Evolutionary conservation across 495 filamentous ascomycete genomes (phyloP), one percentile per base, ranked within the genome.

Genomic region (Podospora didyma): DNA sequence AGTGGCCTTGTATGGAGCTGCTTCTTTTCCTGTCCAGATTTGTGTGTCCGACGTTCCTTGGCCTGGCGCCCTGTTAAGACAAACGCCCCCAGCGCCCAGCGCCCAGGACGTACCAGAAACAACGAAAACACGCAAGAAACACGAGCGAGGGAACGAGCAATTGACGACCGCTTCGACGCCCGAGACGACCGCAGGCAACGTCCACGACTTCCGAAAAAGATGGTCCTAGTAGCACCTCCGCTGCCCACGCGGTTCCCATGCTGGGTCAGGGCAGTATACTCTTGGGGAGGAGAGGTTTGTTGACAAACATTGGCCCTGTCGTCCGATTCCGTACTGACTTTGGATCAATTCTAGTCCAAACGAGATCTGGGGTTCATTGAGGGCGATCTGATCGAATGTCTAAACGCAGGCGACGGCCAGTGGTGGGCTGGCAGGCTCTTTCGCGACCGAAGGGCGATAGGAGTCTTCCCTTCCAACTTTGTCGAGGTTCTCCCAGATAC

Each of bases 341-440:
- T n/a, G 12, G 24, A 7, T 31, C 31, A 19, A 16, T 46, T 20
- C 2, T 54, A 89, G 83, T 92, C 89, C 2, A 96, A 93, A 73
- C 84, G 86, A 62, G 94, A 98, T 67, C 79, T 98, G 52, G 94
- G 94, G 19, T 97, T 98, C 70, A 86, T 97, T 58, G 95, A 98
- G 69, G 94, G 95, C 45, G 94, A 98, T 73, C 75, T 97, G 57
- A 98, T 98, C 67, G 94, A 98, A 82, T 96, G 92, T 68, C 79
- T 98, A 19, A 98, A 97, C 70, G 94, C 94, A 2, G 94, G 94
- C 51, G 94, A 98, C 73, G 95, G 95, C 24, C 89, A 88, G 51
- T 98, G 94, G 95, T 98, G 94, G 94, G 96, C 89, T 75, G 94
- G 94, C 23, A 84, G 93, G 47, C 68, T 97, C 66, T 85, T 84